phyloP scores from a whole-genome alignment of 192 early-diverging fungal genomes.

The Coemansia pectinata region DNA sequence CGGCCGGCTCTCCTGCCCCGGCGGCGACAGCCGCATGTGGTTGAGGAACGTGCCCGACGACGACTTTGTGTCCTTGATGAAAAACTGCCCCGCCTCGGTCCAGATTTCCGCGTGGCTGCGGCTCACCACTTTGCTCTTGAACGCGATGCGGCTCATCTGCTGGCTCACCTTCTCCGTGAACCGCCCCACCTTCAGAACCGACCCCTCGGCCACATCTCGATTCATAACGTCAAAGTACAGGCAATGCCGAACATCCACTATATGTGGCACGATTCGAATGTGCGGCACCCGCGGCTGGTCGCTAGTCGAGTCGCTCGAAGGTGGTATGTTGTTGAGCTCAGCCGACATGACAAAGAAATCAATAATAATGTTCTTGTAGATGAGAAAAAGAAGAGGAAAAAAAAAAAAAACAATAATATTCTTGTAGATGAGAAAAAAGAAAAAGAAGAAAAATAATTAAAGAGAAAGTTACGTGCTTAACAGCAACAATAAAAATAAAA shows the following conservation, averaged over 20 bases:
- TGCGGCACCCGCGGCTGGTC: conserved; percentile 39
- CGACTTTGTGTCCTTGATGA: conserved; percentile 90
- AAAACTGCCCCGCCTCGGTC: conserved; percentile 84
- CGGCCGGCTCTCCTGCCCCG: conserved; percentile 80
- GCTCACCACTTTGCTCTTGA: conserved; percentile 92
- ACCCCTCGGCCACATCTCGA: conserved; percentile 62
- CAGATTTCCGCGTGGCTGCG: conserved; percentile 94
- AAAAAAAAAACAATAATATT: neutral
- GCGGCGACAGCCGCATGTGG: conserved; percentile 86
- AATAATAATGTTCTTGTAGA: neutral
- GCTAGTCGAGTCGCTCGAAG: neutral
- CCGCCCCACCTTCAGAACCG: conserved; percentile 69
- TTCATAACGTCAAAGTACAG: conserved; percentile 66
- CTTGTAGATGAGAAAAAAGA: conserved; percentile 5
- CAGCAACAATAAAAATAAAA: neutral
- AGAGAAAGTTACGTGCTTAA: conserved; percentile 7
- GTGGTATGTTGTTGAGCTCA: neutral
- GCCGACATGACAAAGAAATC: conserved; percentile 12
- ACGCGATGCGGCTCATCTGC: conserved; percentile 71
- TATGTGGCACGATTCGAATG: conserved; percentile 60
- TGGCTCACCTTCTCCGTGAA: conserved; percentile 68
- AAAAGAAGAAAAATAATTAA: neutral
- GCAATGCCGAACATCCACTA: conserved; percentile 55
- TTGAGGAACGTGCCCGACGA: conserved; percentile 99
- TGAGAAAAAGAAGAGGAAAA: conserved; percentile 10